Evolutionary conservation across 2,329 filamentous ascomycete genomes (phyloP), one percentile per base, ranked within the genome.

Genomic region (Diplodia seriata): DNA sequence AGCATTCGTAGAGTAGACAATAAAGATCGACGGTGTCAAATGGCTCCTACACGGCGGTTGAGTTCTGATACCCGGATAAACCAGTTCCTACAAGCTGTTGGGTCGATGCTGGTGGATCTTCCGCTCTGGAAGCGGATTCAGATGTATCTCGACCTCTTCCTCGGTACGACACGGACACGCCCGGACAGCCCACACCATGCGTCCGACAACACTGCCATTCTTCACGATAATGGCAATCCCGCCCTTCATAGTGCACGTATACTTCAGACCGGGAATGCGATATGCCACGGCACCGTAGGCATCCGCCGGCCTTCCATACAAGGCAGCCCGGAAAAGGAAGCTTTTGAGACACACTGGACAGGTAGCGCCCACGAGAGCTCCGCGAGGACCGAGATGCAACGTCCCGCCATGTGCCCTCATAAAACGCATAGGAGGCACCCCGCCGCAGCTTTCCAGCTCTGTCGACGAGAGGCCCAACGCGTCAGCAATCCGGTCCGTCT

Each of bases 111-210:
- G 20, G 49, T 47, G 38, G 3, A 26, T 64, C 18, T 7, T 26
- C 4, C 49, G 43, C 43, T 47, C 43, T 47, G 43, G 43, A 8
- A 47, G 11, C 14, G 1, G 43, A 47, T 20, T 47, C 3, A 64
- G n/a, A 5, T 40, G n/a, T n/a, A 64, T 20, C 18, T 64, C 61
- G 12, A 64, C 31, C n/a, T 40, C 61, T 43, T 53, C 47, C 1
- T 18, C n/a, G 6, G 18, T 14, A 9, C 36, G 49, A 40, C 61
- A 64, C 11, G 61, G 14, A 33, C 61, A 64, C 8, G 61, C 33
- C 1, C 20, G 49, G 14, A 29, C 26, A n/a, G 61, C 61, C 47
- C 47, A 64, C 6, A 54, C 47, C 61, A 64, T 53, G 9, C 61
- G 61, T 3, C 61, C 61, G 26, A 54, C 31, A n/a, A 53, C 14